phyloP scores from a whole-genome alignment of 371 early-diverging fungal species.

The Capillidium heterosporum region DNA sequence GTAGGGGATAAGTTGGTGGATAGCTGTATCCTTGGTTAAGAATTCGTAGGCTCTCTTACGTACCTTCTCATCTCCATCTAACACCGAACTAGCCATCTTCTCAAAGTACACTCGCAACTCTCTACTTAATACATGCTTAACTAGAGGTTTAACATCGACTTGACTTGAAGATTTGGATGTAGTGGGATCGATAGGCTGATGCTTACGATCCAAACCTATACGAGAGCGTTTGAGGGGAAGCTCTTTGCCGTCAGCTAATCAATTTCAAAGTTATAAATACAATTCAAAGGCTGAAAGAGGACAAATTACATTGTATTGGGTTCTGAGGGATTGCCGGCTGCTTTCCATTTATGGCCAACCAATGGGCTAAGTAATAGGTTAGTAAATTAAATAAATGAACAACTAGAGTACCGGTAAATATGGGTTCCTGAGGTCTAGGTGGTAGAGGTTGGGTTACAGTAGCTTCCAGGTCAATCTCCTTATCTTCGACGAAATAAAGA shows the following conservation, averaged over 20 bases:
- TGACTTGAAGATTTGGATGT: slow-evolving; percentile 14
- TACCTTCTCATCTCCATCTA: slow-evolving; percentile 48
- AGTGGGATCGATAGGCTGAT: too few species aligned
- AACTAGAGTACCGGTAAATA: slow-evolving; percentile 64
- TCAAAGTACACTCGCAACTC: slow-evolving; percentile 97
- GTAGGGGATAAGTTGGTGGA: slow-evolving; percentile 96
- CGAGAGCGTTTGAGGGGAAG: slow-evolving; percentile 12
- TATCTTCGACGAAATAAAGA: slow-evolving; percentile 91
- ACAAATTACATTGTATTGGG: too few species aligned
- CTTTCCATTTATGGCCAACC: slow-evolving; percentile 98
- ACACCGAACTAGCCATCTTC: slow-evolving; percentile 73
- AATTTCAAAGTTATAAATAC: slow-evolving; percentile 4
- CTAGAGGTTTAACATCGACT: slow-evolving; percentile 60
- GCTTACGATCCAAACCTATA: neutral
- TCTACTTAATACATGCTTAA: slow-evolving; percentile 85
- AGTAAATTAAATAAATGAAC: too few species aligned
- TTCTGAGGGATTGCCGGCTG: slow-evolving; percentile 98
- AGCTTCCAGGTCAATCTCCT: slow-evolving; percentile 90
- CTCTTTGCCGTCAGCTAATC: slow-evolving; percentile 10
- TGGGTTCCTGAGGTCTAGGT: slow-evolving; percentile 76
- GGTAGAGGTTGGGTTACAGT: slow-evolving; percentile 84
- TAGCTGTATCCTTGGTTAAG: slow-evolving; percentile 79
- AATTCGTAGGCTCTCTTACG: slow-evolving; percentile 71
- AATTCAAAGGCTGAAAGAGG: slow-evolving; percentile 30
- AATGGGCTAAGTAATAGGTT: too few species aligned